Evolutionary conservation across 1,139 yeast genomes (phyloP), one percentile per base, ranked within the genome.

Genomic region (Yamadazyma atlantica): DNA sequence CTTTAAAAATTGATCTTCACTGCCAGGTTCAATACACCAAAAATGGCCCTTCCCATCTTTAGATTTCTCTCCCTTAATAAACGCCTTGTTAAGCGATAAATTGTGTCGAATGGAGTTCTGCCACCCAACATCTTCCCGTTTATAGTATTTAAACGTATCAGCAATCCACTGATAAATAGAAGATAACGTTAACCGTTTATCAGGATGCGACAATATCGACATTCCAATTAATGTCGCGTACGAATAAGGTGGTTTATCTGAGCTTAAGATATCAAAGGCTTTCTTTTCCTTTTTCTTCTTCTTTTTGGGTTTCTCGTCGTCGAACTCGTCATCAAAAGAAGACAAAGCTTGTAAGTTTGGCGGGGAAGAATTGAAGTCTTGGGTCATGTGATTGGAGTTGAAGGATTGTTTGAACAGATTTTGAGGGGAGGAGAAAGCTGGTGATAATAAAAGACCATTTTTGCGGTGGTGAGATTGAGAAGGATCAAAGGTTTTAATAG

Each of bases 41-140:
- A 85, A 92, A 64, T 90, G 96, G 24, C 98, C 98, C 64, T 92
- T 92, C 5, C 97, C 97, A 60, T 87, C 95, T 51, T 86, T 85
- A 12, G 96, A 90, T 57, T 92, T 85, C 49, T 87, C 96, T 27
- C 95, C 88, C 62, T 92, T 92, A 39, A 84, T 75, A 52, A 88
- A 88, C 1, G 96, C 95, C 57, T 87, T 88, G 62, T 87, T 88
- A 48, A 88, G 69, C 18, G 94, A 84, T 39, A 88, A 66, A 50
- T 88, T 85, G 60, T 87, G 96, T 43, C 96, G 82, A 47, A 87
- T 87, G 21, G 95, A 85, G 59, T 87, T 87, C 57, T 87, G 95
- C 96, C 96, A 87, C 21, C 97, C 97, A 12, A 89, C 86, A 50
- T 89, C 96, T 44, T 86, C 86, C 45, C 79, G 80, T 47, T 84